Conservation (phyloP, 192 early-diverging fungal genomes). For the Helicostylum pulchrum region DNA sequence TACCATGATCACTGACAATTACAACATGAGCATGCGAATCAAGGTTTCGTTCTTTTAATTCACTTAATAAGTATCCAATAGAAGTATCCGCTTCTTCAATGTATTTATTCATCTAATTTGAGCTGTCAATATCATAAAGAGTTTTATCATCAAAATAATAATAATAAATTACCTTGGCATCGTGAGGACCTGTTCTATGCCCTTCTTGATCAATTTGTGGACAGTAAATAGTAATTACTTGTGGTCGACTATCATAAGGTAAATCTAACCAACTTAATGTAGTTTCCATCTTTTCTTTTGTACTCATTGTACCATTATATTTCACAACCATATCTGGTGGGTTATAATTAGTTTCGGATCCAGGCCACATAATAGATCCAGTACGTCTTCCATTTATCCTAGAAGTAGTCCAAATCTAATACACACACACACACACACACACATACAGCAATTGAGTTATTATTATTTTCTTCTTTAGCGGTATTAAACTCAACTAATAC, state of each 20-base stretch:
- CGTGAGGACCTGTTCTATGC: constrained; percentile 69
- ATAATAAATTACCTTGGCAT: constrained; percentile 53
- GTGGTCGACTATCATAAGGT: constrained; percentile 68
- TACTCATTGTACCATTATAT: constrained; percentile 44
- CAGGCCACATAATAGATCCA: constrained; percentile 88
- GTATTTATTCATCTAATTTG: constrained; percentile 52
- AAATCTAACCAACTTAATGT: constrained; percentile 76
- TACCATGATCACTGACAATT: constrained; percentile 24
- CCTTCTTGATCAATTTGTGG: constrained; percentile 79
- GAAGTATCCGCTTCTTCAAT: constrained; percentile 54
- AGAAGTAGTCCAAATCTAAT: constrained; percentile 79
- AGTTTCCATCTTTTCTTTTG: constrained; percentile 54
- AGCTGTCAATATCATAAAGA: background rate
- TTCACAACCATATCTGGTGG: constrained; percentile 66
- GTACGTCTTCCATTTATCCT: constrained; percentile 63
- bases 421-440: background rate
- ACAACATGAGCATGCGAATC: constrained; percentile 62
- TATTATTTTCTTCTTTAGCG: background rate
- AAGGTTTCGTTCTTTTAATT: constrained; percentile 56
- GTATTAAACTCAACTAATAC: background rate
- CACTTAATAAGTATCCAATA: constrained; percentile 54
- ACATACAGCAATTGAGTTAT: background rate
- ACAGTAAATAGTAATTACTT: constrained; percentile 74
- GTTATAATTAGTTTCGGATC: constrained; percentile 52
- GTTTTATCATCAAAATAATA: too few relatives aligned